Conservation (phyloP, 2,329 filamentous ascomycete genomes). For the Aspergillus sergii region DNA sequence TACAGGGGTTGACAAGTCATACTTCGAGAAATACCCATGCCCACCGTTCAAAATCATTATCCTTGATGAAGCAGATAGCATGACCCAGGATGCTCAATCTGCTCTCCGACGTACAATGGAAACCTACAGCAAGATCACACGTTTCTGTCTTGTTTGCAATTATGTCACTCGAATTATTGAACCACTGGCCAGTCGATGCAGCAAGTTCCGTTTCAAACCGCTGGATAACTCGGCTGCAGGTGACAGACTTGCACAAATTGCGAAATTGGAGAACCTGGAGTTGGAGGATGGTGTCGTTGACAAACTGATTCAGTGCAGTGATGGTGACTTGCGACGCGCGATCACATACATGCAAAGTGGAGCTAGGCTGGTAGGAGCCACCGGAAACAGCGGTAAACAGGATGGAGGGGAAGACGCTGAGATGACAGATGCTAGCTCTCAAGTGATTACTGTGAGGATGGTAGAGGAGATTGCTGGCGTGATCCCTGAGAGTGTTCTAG, state of each 20-base stretch:
- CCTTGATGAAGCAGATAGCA: constrained; percentile 95
- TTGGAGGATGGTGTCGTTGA: constrained; percentile 80
- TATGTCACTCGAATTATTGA: constrained; percentile 99
- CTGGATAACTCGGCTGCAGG: constrained; percentile 84
- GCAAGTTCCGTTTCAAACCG: constrained; percentile 97
- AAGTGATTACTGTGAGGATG: constrained; percentile 70
- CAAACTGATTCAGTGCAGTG: constrained; percentile 80
- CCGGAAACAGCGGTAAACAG: constrained; percentile 43
- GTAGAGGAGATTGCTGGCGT: constrained; percentile 97
- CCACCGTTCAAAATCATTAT: constrained; percentile 99
- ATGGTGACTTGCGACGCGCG: constrained; percentile 92
- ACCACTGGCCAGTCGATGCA: constrained; percentile 87
- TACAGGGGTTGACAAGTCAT: constrained; percentile 65
- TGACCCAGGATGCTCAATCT: constrained; percentile 97
- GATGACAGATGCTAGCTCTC: constrained; percentile 58
- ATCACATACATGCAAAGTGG: constrained; percentile 96
- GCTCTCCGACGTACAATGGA: constrained; percentile 96
- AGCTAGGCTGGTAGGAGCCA: constrained; percentile 79
- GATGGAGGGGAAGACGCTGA: constrained; percentile 60
- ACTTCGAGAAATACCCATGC: constrained; percentile 75
- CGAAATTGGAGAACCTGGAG: constrained; percentile 72
- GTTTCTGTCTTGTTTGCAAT: constrained; percentile 97
- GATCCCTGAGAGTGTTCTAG: constrained; percentile 75
- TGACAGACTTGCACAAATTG: constrained; percentile 79
- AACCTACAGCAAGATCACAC: constrained; percentile 92